phyloP scores from a whole-genome alignment of 1,139 yeast species.

The Geotrichum bryndzae region DNA sequence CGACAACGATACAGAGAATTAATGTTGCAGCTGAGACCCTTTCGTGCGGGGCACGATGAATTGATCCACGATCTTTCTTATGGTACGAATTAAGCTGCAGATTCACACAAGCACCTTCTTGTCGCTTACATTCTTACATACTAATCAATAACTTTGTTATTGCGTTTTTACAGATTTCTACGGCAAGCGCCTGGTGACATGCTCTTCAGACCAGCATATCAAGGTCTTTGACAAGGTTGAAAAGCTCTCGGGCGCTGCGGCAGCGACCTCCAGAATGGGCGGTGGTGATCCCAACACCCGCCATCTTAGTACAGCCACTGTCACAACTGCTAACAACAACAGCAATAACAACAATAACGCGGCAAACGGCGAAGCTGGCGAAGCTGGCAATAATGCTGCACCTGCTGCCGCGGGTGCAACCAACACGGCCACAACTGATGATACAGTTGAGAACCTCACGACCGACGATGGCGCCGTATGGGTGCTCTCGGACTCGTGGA shows the following conservation, averaged over 20 bases:
- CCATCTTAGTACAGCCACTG: neutral
- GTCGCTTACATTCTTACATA: neutral
- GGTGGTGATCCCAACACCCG: neutral
- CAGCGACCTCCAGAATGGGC: neutral
- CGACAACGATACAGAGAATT: neutral
- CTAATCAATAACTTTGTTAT: neutral
- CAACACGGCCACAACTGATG: neutral
- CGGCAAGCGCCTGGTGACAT: slow-evolving; percentile 84
- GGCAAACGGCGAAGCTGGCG: neutral
- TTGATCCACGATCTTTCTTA: slow-evolving; percentile 81
- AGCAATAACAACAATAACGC: neutral
- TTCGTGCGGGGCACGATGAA: slow-evolving; percentile 87
- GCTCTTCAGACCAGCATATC: slow-evolving; percentile 86
- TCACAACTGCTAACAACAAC: slow-evolving; percentile 17
- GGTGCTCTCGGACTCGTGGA: slow-evolving; percentile 83
- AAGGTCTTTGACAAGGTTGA: slow-evolving; percentile 71
- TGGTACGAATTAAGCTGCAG: slow-evolving; percentile 37
- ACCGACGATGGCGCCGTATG: slow-evolving; percentile 44
- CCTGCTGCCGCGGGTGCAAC: neutral
- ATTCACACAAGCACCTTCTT: no score
- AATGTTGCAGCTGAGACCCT: slow-evolving; percentile 46
- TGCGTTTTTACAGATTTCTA: slow-evolving; percentile 44
- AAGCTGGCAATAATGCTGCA: neutral
- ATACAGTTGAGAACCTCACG: slow-evolving; percentile 4
- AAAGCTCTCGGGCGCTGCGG: slow-evolving; percentile 27